Base-by-base conservation (phyloP, 768 basidiomycete genomes). In the Gloeopeniophorella convolvens region DNA sequence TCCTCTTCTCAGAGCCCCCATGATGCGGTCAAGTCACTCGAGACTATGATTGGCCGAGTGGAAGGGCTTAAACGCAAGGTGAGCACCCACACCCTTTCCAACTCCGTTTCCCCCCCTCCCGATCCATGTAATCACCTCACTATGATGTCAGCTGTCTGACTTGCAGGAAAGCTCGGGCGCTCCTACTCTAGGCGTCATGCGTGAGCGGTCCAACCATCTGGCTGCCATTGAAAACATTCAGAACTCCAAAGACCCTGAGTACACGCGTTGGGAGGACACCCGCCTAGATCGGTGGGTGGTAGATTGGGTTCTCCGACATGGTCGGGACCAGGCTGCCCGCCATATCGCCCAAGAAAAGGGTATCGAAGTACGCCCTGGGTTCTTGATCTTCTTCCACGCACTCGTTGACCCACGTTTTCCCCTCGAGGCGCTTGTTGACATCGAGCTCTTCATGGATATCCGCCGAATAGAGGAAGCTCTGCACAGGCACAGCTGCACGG, bases 41-140 rank as follows among this genome's bases (percentile, higher is more conserved):
- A 94, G 56, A 70, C 67, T 5, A 88, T 92, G 85, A 84, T 91
- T 57, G 73, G 72, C 30, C 76, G 79, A 45, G 80, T 88, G 46
- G 82, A 87, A 66, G 80, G 74, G 45, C 73, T 97, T 50, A 95
- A 95, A 71, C 80, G 85, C 62, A 97, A 96, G 82, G 94, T 91
- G 40, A 35, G 71, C 57, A 20, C 27, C 11, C 37, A 37, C 18
- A 44, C 46, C 4, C n/a, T 31, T 27, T 16, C 32, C 34, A 23
- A 16, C 16, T 34, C 24, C 32, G 9, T 26, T n/a, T 4, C 13
- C 20, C 59, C 10, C 32, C 62, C 31, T 3, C 43, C 20, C 27
- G 16, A 23, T 20, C 13, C 13, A 9, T 31, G 23, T 28, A 39
- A 15, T 24, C 32, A 41, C 27, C 11, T 48, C 36, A 1, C 46